These are phyloP conservation scores for Pseudogymnoascus sp. DNA, from an alignment of 2,329 filamentous ascomycete genomes.

Conservation along the genomic window DNA sequence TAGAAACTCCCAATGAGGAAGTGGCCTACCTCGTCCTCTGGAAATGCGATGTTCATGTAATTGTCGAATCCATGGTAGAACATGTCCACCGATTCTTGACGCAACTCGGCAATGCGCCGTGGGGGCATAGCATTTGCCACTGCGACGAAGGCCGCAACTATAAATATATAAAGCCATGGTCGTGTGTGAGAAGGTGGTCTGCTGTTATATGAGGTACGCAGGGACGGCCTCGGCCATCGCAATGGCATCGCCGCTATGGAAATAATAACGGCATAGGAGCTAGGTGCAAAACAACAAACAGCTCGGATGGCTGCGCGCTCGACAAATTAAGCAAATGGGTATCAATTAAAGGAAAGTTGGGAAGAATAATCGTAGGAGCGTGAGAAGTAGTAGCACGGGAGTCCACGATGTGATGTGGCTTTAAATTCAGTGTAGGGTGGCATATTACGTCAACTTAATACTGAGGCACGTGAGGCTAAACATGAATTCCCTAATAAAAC, in stretches of 20 bases:
- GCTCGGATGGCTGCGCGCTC: not conserved
- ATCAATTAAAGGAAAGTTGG: not conserved
- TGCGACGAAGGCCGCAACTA: constrained; percentile 21
- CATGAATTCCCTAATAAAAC: not conserved
- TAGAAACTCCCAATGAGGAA: not conserved
- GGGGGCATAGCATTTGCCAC: constrained; percentile 39
- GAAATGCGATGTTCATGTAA: constrained; percentile 90
- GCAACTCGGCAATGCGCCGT: constrained; percentile 45
- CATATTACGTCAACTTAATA: constrained; percentile 4
- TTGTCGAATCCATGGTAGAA: constrained; percentile 97
- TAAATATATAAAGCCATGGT: constrained; percentile 20
- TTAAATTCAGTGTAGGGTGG: not conserved
- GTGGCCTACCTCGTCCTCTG: constrained; percentile 72
- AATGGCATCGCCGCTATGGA: constrained; percentile 27
- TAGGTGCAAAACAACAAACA: not conserved
- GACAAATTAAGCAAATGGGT: constrained; percentile 6
- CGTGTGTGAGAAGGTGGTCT: constrained; percentile 13
- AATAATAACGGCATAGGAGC: constrained; percentile 5
- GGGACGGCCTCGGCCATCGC: constrained; percentile 23
- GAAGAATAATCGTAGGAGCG: not conserved
- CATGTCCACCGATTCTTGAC: constrained; percentile 61
- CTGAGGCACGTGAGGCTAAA: not conserved
- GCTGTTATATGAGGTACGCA: constrained; percentile 19
- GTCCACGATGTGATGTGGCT: not conserved
- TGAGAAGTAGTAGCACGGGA: not conserved